Evolutionary conservation across 768 basidiomycete species (phyloP), one percentile per base, ranked within the genome.

Genomic region (Termitomyces sp.): DNA sequence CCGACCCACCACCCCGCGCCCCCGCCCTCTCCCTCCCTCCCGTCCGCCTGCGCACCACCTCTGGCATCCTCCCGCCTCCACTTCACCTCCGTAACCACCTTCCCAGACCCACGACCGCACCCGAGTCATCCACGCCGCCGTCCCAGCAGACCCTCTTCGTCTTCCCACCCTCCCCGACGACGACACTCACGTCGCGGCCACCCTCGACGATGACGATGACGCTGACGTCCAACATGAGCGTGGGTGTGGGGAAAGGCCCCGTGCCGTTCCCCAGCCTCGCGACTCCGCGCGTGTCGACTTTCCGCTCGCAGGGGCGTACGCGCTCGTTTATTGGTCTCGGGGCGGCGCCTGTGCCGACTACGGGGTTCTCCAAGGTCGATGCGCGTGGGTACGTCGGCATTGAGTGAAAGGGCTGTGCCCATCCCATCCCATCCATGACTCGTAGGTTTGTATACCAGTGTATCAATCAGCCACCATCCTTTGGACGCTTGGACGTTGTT

Each of bases 111-210:
- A 58, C 66, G 12, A 60, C 63, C 22, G 69, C 67, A 53, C 65
- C 65, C 54, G 53, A 64, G 4, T 65, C 75, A 39, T 69, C 77
- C 46, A 80, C 86, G 34, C 87, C 88, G 32, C 90, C 90, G 1
- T n/a, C n/a, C n/a, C n/a, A n/a, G n/a, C 92, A 93, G 67, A 93
- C 91, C 0, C 77, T 93, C 46, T 92, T 93, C 63, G 86, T 93
- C 37, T 93, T 93, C 67, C 91, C 91, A 1, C 90, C 91, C 32
- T 92, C 90, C 5, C 90, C 53, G 8, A 54, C 71, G 48, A 83
- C 78, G 47, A n/a, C 29, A 29, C 64, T 75, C 60, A 78, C 76
- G 64, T 76, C 29, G 46, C 80, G 79, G 53, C 90, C 87, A 52
- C 89, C 92, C 27, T 88, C 90, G 47, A 88, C 90, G 36, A 86